A percentile compares a stretch with the other conserved stretches of the same genome.
phyloP scores from a whole-genome alignment of 352 stramenopile species.

The Pythium pectinolyticum region DNA sequence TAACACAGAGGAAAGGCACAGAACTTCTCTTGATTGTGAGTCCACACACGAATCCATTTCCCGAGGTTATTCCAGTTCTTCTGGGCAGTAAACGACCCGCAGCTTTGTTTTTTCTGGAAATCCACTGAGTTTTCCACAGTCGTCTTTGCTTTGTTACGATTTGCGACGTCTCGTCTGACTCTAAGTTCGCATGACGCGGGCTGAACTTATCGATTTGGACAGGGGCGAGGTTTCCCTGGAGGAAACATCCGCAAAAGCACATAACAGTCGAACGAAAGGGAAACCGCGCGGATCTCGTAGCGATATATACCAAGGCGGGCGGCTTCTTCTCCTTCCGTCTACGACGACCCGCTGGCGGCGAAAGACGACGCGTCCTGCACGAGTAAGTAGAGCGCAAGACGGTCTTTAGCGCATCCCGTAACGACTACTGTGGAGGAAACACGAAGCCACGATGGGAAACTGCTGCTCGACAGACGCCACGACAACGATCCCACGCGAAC shows the following conservation, averaged over 20 bases:
- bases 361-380: not conserved
- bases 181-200: constrained; percentile 25
- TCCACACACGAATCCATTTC: too few species aligned
- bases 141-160: not conserved
- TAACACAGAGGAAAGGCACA: not conserved
- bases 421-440: not conserved
- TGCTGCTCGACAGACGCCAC: constrained; percentile 78
- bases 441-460: constrained; percentile 59
- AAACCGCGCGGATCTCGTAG: not conserved
- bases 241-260: constrained; percentile 3
- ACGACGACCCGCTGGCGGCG: not conserved
- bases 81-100: too few species aligned
- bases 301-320: too few species aligned
- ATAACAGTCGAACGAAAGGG: not conserved
- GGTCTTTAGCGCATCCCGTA: too few species aligned
- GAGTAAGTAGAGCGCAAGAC: not conserved
- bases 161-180: constrained; percentile 1
- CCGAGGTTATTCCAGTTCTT: too few species aligned
- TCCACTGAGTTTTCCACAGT: constrained; percentile 7
- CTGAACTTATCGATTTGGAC: constrained; percentile 27
- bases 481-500: constrained; percentile 25
- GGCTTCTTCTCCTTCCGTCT: too few species aligned
- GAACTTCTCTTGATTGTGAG: too few species aligned
- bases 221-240: not conserved
- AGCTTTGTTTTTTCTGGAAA: too few species aligned